Conservation (phyloP, 805 yeast species). For the Wickerhamomyces subpelliculosus region DNA sequence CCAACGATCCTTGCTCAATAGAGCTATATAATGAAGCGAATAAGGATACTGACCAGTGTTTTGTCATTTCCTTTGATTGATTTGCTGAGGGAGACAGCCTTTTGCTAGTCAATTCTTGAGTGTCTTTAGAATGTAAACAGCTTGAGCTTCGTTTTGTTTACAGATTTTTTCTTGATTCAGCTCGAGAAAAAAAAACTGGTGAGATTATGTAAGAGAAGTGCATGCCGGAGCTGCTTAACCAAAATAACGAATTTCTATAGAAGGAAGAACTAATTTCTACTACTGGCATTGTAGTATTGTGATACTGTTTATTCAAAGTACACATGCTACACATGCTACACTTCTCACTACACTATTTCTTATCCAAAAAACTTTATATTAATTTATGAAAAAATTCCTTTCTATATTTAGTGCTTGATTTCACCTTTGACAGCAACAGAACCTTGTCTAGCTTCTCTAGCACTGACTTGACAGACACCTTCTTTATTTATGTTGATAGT, state of each 20-base stretch:
- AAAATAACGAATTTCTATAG: too few species aligned
- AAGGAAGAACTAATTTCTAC: too few species aligned
- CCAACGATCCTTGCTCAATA: conserved; percentile 24
- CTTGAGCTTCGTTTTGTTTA: neutral
- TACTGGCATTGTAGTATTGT: too few species aligned
- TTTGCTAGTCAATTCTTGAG: neutral
- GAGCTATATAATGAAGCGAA: conserved; percentile 17
- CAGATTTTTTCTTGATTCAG: neutral
- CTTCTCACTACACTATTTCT: neutral
- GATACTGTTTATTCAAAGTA: too few species aligned
- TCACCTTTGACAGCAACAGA: conserved; percentile 52
- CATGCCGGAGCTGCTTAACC: too few species aligned
- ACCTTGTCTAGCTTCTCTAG: conserved; percentile 58
- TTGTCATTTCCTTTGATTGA: neutral
- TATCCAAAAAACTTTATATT: neutral
- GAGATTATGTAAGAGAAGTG: neutral
- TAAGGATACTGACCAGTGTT: conserved; percentile 1
- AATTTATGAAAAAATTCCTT: too few species aligned
- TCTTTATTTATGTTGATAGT: conserved; percentile 49
- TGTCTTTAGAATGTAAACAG: too few species aligned
- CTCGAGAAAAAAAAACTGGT: neutral
- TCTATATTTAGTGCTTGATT: conserved; percentile 7
- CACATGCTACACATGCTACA: too few species aligned
- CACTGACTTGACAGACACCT: conserved; percentile 51
- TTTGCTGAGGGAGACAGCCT: neutral